phyloP scores from a whole-genome alignment of 108 stramenopile genomes.

The Cyclotella atomus region DNA sequence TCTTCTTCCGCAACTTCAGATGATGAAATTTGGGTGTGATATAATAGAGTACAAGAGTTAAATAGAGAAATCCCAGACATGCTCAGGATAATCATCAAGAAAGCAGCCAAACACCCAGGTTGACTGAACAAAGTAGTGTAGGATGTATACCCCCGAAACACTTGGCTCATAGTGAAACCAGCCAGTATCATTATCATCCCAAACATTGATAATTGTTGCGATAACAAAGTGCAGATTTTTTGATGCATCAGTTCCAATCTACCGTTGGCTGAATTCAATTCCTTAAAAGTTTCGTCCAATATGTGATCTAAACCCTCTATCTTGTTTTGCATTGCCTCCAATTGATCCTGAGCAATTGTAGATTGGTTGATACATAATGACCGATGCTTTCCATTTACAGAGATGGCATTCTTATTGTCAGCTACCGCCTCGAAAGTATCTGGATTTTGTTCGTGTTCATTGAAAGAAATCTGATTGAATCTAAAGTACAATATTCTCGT shows the following conservation, averaged over 20 bases:
- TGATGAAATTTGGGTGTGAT: constrained; percentile 2
- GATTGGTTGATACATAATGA: too few relatives aligned
- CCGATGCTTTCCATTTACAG: neutral
- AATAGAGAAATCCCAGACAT: constrained; percentile 11
- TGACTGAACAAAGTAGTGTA: too few relatives aligned
- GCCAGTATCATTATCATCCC: constrained; percentile 13
- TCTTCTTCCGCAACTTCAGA: neutral
- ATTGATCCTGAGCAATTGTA: neutral
- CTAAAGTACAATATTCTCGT: constrained; percentile 45
- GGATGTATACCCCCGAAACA: neutral
- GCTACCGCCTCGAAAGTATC: neutral
- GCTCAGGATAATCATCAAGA: constrained; percentile 7
- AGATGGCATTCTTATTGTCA: neutral
- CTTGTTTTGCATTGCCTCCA: constrained; percentile 21
- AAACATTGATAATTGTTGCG: constrained; percentile 33
- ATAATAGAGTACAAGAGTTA: constrained; percentile 20
- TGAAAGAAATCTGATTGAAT: constrained; percentile 19
- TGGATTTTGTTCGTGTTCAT: neutral
- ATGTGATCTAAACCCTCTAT: constrained; percentile 38
- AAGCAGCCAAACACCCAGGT: constrained; percentile 3
- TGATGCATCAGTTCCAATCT: constrained; percentile 45
- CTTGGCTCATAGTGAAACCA: constrained; percentile 9
- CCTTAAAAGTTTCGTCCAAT: constrained; percentile 40
- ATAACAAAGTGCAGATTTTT: constrained; percentile 23
- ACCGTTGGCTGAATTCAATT: constrained; percentile 36